Evolutionary conservation across 352 stramenopile species (phyloP).

Genomic region (Nothophytophthora sp.): DNA sequence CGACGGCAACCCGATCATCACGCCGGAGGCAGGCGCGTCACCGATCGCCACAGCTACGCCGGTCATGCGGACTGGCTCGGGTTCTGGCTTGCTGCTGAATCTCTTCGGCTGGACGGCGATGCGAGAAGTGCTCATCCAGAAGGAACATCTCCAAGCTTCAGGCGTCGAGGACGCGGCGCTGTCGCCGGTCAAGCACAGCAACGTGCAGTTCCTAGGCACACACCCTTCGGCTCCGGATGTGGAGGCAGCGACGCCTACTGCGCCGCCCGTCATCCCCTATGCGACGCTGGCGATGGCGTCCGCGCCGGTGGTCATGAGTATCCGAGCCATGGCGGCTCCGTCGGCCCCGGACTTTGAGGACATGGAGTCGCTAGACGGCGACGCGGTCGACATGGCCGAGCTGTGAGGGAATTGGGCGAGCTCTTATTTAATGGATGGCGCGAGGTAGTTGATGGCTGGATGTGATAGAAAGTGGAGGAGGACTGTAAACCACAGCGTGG

Average conservation of each 20-base stretch:
- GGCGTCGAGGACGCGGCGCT: constrained; percentile 33
- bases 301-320: constrained; percentile 19
- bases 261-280: constrained; percentile 28
- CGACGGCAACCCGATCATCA: constrained; percentile 25
- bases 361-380: constrained; percentile 12
- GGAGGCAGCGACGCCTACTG: constrained; percentile 23
- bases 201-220: constrained; percentile 53
- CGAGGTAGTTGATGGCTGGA: constrained; percentile 5
- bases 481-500: constrained; percentile 12
- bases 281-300: constrained; percentile 19
- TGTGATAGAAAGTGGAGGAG: constrained; percentile 28
- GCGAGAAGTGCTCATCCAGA: constrained; percentile 49
- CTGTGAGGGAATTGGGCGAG: neutral
- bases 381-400: constrained; percentile 2
- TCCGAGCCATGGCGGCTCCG: constrained; percentile 37
- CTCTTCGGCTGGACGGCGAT: constrained; percentile 61
- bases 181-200: constrained; percentile 36
- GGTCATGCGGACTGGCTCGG: constrained; percentile 25
- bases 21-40: constrained; percentile 24
- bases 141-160: constrained; percentile 44
- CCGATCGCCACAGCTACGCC: constrained; percentile 33
- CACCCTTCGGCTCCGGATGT: constrained; percentile 28
- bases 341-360: constrained; percentile 40
- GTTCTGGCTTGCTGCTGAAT: constrained; percentile 38
- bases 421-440: constrained; percentile 16